A percentile compares a stretch with the other conserved stretches of the same genome.
These are phyloP conservation scores for Geotrichum australiense DNA, from an alignment of 1,139 yeast genomes.

Conservation along the genomic window DNA sequence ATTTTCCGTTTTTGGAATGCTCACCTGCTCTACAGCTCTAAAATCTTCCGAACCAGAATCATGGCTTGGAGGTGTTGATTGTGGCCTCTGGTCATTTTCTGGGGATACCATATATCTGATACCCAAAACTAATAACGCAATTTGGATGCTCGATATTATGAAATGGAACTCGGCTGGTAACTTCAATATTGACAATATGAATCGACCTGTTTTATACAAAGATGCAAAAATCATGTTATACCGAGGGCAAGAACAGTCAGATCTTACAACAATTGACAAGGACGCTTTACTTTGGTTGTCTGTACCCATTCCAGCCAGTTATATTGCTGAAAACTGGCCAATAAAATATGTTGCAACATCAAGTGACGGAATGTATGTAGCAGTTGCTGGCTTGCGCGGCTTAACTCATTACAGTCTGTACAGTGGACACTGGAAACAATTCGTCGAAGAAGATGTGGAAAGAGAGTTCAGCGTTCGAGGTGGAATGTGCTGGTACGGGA, in stretches of 20 bases:
- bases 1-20: slow-evolving; percentile 36
- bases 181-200: slow-evolving; percentile 27
- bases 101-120: slow-evolving; percentile 29
- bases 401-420: slow-evolving; percentile 36
- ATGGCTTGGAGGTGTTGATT: slow-evolving; percentile 31
- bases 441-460: slow-evolving; percentile 34
- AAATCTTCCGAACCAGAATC: slow-evolving; percentile 25
- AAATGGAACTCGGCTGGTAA: slow-evolving; percentile 32
- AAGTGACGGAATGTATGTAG: slow-evolving; percentile 38
- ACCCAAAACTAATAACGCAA: slow-evolving; percentile 20
- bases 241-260: slow-evolving; percentile 37
- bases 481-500: slow-evolving; percentile 40
- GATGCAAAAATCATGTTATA: slow-evolving; percentile 36
- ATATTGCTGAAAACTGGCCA: slow-evolving; percentile 39
- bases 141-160: slow-evolving; percentile 29
- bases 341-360: slow-evolving; percentile 34
- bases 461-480: slow-evolving; percentile 38
- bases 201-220: slow-evolving; percentile 34
- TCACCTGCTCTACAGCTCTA: slow-evolving; percentile 31
- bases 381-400: slow-evolving; percentile 39
- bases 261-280: slow-evolving; percentile 34
- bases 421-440: slow-evolving; percentile 39
- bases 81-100: slow-evolving; percentile 32
- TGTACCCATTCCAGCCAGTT: slow-evolving; percentile 36
- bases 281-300: slow-evolving; percentile 38